These are phyloP conservation scores for Glycine tomentella DNA, from an alignment of 306 rosid species.

Conservation along the genomic window DNA sequence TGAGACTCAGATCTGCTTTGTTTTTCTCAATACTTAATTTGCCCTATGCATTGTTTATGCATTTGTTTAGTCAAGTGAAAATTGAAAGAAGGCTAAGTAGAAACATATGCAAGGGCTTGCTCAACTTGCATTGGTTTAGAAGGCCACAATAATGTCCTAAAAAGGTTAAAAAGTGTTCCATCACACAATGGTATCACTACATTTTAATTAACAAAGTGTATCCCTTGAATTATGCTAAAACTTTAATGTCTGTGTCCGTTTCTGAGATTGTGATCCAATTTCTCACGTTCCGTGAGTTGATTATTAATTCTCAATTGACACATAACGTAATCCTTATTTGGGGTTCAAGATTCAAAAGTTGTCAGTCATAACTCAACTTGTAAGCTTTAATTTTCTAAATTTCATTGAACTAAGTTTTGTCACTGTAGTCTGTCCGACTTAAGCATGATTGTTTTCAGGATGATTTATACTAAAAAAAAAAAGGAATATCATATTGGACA, in stretches of 20 bases:
- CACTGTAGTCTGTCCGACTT: no score
- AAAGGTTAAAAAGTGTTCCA: constrained; percentile 47
- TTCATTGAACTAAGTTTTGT: not conserved
- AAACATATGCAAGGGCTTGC: constrained; percentile 40
- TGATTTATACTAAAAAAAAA: no score
- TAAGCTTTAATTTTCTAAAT: not conserved
- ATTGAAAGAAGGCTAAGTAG: constrained; percentile 32
- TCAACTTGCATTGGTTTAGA: constrained; percentile 45
- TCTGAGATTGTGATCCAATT: constrained; percentile 35
- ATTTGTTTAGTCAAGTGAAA: constrained; percentile 43
- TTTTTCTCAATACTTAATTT: constrained; percentile 42
- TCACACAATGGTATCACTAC: constrained; percentile 20
- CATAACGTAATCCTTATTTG: not conserved
- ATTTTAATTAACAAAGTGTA: constrained; percentile 36
- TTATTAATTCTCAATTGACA: constrained; percentile 12
- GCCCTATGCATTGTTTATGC: constrained; percentile 31
- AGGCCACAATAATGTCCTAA: constrained; percentile 44
- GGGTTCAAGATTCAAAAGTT: not conserved
- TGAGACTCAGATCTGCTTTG: constrained; percentile 54
- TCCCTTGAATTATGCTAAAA: constrained; percentile 20
- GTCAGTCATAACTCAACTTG: not conserved
- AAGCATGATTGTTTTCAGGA: no score
- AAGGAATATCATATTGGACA: no score
- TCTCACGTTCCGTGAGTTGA: constrained; percentile 29
- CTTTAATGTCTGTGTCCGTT: constrained; percentile 29